phyloP scores from a whole-genome alignment of 1,284 basidiomycete species.

The Malassezia restricta region DNA sequence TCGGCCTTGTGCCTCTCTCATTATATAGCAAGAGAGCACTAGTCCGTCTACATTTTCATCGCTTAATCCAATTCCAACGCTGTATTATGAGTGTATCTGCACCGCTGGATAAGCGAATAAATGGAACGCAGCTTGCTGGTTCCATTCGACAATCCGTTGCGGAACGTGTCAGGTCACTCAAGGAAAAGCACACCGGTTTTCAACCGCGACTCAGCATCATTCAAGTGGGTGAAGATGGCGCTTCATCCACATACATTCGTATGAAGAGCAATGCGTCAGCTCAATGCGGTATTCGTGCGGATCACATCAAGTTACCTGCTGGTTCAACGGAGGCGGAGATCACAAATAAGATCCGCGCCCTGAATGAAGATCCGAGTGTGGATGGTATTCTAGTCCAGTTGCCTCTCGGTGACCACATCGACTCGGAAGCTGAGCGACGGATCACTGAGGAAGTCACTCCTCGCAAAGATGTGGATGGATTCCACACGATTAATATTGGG shows the following conservation, averaged over 20 bases:
- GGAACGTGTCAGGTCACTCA: constrained; percentile 25
- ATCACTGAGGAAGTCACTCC: constrained; percentile 91
- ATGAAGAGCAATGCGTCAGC: constrained; percentile 96
- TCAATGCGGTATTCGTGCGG: constrained; percentile 81
- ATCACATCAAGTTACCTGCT: constrained; percentile 61
- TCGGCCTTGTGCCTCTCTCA: too few relatives aligned
- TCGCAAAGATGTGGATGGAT: constrained; percentile 96
- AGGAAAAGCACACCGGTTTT: constrained; percentile 62
- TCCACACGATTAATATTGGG: constrained; percentile 98
- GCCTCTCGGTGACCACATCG: constrained; percentile 78
- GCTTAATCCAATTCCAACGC: background rate
- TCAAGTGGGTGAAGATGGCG: constrained; percentile 80
- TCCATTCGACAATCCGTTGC: constrained; percentile 47
- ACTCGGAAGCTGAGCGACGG: constrained; percentile 68
- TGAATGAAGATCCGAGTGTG: constrained; percentile 72
- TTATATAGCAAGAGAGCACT: background rate
- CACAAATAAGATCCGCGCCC: constrained; percentile 62
- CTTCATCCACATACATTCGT: constrained; percentile 83
- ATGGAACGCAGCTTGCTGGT: constrained; percentile 81
- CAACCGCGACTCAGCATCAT: constrained; percentile 80
- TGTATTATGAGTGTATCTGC: background rate
- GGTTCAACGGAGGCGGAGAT: constrained; percentile 65
- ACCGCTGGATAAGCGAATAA: constrained; percentile 48
- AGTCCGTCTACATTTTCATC: background rate
- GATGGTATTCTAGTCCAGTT: constrained; percentile 92